A percentile compares a stretch with the other conserved stretches of the same genome.
Conservation (phyloP, 1,284 basidiomycete species). For the Trametes polyzona region DNA sequence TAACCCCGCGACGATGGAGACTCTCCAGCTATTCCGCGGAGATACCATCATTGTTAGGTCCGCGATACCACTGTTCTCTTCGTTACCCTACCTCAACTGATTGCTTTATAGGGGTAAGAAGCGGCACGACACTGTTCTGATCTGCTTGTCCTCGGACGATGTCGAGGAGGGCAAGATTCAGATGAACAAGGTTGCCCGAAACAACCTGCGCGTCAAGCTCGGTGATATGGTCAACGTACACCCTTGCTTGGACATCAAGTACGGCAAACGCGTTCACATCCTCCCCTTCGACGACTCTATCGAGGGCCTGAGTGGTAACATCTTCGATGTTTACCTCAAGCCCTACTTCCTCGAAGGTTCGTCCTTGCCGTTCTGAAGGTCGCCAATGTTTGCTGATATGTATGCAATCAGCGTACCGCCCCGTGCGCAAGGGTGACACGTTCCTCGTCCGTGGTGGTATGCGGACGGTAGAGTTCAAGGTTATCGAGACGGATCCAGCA, state of each 20-base stretch:
- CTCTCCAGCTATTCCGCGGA: slow-evolving; percentile 91
- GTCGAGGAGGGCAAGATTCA: slow-evolving; percentile 98
- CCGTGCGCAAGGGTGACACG: slow-evolving; percentile 95
- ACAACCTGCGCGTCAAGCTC: slow-evolving; percentile 97
- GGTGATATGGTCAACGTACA: slow-evolving; percentile 97
- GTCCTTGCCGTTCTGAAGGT: background rate
- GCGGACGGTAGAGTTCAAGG: slow-evolving; percentile 99
- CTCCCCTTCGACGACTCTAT: slow-evolving; percentile 98
- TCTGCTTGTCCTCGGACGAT: slow-evolving; percentile 93
- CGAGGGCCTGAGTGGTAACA: slow-evolving; percentile 96
- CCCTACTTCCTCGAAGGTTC: slow-evolving; percentile 98
- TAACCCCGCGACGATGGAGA: slow-evolving; percentile 97
- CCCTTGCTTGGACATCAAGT: slow-evolving; percentile 97
- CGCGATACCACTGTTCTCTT: slow-evolving; percentile 21
- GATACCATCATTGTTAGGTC: slow-evolving; percentile 93
- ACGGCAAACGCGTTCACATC: slow-evolving; percentile 97
- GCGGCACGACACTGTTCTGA: slow-evolving; percentile 93
- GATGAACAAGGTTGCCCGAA: slow-evolving; percentile 98
- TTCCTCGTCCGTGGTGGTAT: slow-evolving; percentile 99
- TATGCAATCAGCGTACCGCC: slow-evolving; percentile 75
- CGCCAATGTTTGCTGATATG: slow-evolving; percentile 15
- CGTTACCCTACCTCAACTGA: background rate
- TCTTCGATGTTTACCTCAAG: slow-evolving; percentile 98
- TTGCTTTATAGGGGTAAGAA: slow-evolving; percentile 81
- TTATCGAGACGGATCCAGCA: slow-evolving; percentile 92